Conservation (phyloP, 2,329 filamentous ascomycete species). For the Fusarium sp. region DNA sequence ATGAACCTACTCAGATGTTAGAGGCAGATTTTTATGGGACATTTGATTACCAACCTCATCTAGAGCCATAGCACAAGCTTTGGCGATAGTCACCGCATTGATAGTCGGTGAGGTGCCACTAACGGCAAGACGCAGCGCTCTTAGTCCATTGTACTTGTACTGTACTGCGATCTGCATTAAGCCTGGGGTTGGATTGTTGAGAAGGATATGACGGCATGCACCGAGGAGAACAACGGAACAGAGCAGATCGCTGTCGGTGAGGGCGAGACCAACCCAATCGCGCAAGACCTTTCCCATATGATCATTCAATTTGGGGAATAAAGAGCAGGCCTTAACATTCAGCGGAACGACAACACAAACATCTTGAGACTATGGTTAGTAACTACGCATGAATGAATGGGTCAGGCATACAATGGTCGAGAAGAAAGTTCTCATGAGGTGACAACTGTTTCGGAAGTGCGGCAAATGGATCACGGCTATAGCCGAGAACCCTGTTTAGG, state of each 20-base stretch:
- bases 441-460: not conserved
- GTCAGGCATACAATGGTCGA: constrained; percentile 13
- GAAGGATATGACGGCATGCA: constrained; percentile 7
- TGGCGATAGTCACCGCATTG: too few species aligned
- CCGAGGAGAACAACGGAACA: constrained; percentile 5
- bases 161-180: not conserved
- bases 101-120: too few species aligned
- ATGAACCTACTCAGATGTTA: too few species aligned
- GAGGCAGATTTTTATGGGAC: too few species aligned
- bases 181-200: too few species aligned
- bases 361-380: not conserved
- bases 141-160: not conserved
- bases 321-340: not conserved
- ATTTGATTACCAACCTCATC: too few species aligned
- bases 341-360: not conserved
- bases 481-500: not conserved
- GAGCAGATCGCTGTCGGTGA: constrained; percentile 13
- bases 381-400: not conserved
- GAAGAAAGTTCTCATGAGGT: constrained; percentile 6
- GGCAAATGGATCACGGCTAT: constrained; percentile 1
- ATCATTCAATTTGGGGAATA: not conserved
- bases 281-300: not conserved
- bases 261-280: constrained; percentile 19
- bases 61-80: too few species aligned
- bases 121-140: not conserved